Percentiles rank a stretch among this genome's conserved stretches.
phyloP scores from a whole-genome alignment of 1,139 yeast genomes.

The Yamadazyma mexicana region DNA sequence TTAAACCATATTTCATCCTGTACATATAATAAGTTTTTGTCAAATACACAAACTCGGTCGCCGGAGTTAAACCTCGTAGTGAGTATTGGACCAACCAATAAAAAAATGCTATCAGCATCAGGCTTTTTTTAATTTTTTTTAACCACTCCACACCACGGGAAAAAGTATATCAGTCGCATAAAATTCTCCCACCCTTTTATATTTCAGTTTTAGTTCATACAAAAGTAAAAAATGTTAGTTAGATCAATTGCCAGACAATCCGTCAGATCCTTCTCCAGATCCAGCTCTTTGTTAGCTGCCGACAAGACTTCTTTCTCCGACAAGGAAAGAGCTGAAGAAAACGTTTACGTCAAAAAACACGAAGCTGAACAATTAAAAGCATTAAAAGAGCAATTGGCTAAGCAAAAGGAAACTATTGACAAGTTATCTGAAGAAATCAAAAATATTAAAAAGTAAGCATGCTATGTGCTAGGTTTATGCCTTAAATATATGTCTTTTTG shows the following conservation, averaged over 20 bases:
- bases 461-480: conserved; percentile 2
- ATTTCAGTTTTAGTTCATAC: background rate
- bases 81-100: too few species aligned
- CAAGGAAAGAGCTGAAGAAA: conserved; percentile 48
- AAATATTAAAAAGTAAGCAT: conserved; percentile 30
- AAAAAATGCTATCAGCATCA: too few species aligned
- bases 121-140: too few species aligned
- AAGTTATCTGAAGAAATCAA: conserved; percentile 44
- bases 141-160: too few species aligned
- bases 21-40: too few species aligned
- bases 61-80: background rate
- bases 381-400: conserved; percentile 45
- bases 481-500: background rate
- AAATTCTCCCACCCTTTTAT: conserved; percentile 1
- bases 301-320: conserved; percentile 38
- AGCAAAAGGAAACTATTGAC: conserved; percentile 46
- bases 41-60: background rate
- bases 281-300: conserved; percentile 33
- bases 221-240: conserved; percentile 30
- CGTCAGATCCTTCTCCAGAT: conserved; percentile 39
- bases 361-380: conserved; percentile 51
- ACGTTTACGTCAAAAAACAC: conserved; percentile 44
- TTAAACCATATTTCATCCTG: conserved; percentile 16
- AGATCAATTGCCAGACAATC: conserved; percentile 33
- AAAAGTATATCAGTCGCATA: background rate